Conservation (phyloP, 148 eudicot genomes). For the Mesembryanthemum crystallinum region DNA sequence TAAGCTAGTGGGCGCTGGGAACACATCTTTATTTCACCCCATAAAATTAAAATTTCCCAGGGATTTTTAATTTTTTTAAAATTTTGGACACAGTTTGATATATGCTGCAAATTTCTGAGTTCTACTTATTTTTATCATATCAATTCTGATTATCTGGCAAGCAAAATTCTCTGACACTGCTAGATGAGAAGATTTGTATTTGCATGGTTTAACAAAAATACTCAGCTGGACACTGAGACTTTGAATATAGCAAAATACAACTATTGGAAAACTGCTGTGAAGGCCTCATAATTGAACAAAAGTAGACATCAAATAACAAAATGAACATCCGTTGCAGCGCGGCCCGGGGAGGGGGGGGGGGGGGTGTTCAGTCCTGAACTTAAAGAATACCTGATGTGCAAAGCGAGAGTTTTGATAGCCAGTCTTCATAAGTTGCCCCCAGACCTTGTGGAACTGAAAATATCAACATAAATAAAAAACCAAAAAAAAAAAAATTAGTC, state of each 20-base stretch:
- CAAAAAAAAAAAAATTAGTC: not conserved
- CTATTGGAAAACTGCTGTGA: too few relatives aligned
- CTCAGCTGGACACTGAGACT: not conserved
- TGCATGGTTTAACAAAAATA: too few relatives aligned
- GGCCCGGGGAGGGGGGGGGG: not conserved
- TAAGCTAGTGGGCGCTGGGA: too few relatives aligned
- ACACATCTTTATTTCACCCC: too few relatives aligned
- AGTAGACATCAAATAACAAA: not conserved
- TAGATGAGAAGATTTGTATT: too few relatives aligned
- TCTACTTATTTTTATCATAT: too few relatives aligned
- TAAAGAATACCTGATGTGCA: constrained; percentile 83
- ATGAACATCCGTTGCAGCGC: not conserved
- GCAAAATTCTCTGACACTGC: too few relatives aligned
- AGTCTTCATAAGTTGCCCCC: constrained; percentile 99
- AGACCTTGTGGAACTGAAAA: constrained; percentile 77
- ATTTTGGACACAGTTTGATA: too few relatives aligned
- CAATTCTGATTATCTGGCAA: too few relatives aligned
- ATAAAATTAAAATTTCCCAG: too few relatives aligned
- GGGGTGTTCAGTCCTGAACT: constrained; percentile 2
- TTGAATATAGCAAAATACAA: not conserved
- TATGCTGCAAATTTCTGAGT: too few relatives aligned
- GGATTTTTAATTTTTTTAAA: too few relatives aligned
- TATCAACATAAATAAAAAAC: not conserved
- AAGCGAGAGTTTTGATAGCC: constrained; percentile 97
- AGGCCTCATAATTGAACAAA: not conserved